A percentile compares a stretch with the other conserved stretches of the same genome.
Evolutionary conservation across 202 grass and related monocot genomes (phyloP).

Genomic region (Setaria viridis): DNA sequence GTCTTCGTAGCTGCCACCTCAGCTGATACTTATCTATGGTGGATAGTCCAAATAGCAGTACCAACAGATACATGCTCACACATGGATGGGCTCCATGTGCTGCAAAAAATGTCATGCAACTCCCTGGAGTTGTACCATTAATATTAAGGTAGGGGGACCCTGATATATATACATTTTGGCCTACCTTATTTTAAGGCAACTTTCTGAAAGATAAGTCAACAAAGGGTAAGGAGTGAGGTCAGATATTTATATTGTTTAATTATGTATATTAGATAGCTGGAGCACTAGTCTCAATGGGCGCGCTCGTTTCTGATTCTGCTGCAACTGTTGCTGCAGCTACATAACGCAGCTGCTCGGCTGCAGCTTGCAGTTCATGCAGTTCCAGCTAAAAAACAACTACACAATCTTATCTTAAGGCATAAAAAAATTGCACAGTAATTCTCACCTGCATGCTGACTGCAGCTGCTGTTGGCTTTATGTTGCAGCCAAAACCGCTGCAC

Average conservation of each 20-base stretch:
- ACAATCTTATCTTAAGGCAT: too few relatives aligned
- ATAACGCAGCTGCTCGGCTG: too few relatives aligned
- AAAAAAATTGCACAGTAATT: too few relatives aligned
- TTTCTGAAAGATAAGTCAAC: slow-evolving; percentile 43
- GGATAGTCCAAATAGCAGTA: slow-evolving; percentile 26
- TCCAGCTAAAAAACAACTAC: too few relatives aligned
- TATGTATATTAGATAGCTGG: slow-evolving; percentile 23
- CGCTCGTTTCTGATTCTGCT: too few relatives aligned
- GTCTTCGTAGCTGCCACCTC: slow-evolving; percentile 14
- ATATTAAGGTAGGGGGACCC: slow-evolving; percentile 28
- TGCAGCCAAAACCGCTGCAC: too few relatives aligned
- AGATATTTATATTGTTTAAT: slow-evolving; percentile 25
- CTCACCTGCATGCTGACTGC: too few relatives aligned
- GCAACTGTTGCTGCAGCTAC: too few relatives aligned
- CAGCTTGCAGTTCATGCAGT: too few relatives aligned
- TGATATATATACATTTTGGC: slow-evolving; percentile 39
- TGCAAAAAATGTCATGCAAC: slow-evolving; percentile 55
- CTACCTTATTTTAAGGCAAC: slow-evolving; percentile 43
- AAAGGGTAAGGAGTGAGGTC: not conserved
- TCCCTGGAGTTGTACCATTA: slow-evolving; percentile 48
- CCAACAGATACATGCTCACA: slow-evolving; percentile 59
- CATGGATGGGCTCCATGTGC: slow-evolving; percentile 75
- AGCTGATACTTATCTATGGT: slow-evolving; percentile 5
- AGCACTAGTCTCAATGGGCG: not conserved
- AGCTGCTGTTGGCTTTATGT: too few relatives aligned